Evolutionary conservation across 202 grass and related monocot genomes (phyloP).

Genomic region (Dendrocalamus latiflorus): DNA sequence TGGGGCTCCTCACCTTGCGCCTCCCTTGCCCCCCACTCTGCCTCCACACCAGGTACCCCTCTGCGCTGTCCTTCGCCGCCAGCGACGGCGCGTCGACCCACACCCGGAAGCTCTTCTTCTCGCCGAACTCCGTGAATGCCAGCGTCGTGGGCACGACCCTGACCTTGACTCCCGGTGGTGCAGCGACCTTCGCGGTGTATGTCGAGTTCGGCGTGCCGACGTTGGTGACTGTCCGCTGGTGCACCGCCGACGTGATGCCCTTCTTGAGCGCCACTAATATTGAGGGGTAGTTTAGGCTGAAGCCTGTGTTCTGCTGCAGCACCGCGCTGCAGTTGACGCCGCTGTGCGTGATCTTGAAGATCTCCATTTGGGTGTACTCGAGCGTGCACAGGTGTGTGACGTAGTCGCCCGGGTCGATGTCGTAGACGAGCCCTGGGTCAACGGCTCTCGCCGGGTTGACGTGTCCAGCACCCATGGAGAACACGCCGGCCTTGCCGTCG

Average conservation of each 20-base stretch:
- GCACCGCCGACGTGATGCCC: constrained; percentile 12
- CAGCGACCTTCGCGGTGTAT: constrained; percentile 45
- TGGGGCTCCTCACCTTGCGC: constrained; percentile 80
- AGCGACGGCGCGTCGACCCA: constrained; percentile 27
- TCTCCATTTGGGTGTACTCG: constrained; percentile 54
- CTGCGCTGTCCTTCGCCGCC: constrained; percentile 3
- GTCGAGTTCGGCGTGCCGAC: constrained; percentile 60
- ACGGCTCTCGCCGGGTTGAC: constrained; percentile 62
- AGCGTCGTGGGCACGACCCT: constrained; percentile 48
- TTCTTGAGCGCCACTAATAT: constrained; percentile 56
- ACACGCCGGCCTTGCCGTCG: constrained; percentile 33
- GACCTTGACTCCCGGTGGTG: constrained; percentile 41
- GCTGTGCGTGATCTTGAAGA: constrained; percentile 77
- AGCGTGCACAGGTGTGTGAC: constrained; percentile 79
- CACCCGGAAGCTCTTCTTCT: constrained; percentile 58
- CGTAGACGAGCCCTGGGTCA: constrained; percentile 77
- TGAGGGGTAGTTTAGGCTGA: constrained; percentile 90
- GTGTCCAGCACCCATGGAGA: constrained; percentile 67
- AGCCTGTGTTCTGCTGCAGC: constrained; percentile 22
- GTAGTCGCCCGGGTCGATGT: constrained; percentile 69
- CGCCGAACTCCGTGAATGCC: constrained; percentile 50
- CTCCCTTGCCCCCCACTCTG: constrained; percentile 27
- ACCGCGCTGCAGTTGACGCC: constrained; percentile 48
- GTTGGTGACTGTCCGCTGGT: constrained; percentile 59
- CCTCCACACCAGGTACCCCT: constrained; percentile 65